Percentiles rank a stretch among this genome's conserved stretches.
Conservation (phyloP, 192 early-diverging fungal species). For the Mortierella alpina region DNA sequence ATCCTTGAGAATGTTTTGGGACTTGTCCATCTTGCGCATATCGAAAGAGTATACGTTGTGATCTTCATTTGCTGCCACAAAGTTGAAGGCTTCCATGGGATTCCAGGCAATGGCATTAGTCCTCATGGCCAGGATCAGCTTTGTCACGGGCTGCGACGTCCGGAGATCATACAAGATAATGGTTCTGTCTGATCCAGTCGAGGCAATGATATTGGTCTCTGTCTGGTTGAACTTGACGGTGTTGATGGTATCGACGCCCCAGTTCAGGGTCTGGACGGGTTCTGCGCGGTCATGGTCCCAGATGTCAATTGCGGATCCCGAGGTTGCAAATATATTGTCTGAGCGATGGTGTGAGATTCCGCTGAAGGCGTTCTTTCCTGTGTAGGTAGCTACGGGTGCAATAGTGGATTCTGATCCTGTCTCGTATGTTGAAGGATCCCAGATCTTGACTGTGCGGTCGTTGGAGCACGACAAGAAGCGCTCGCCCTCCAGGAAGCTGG, state of each 20-base stretch:
- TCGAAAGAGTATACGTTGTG: conserved; percentile 98
- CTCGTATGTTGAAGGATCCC: conserved; percentile 69
- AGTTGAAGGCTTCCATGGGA: conserved; percentile 98
- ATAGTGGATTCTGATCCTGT: conserved; percentile 18
- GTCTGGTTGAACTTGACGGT: conserved; percentile 98
- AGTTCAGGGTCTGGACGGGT: conserved; percentile 85
- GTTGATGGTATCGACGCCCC: conserved; percentile 96
- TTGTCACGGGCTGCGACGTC: conserved; percentile 86
- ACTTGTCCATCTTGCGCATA: conserved; percentile 93
- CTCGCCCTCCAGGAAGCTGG: conserved; percentile 70
- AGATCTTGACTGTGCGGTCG: conserved; percentile 96
- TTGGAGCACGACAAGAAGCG: conserved; percentile 91
- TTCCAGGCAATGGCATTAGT: conserved; percentile 99
- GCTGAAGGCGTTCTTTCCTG: conserved; percentile 82
- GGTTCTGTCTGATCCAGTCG: conserved; percentile 93
- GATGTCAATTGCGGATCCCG: conserved; percentile 86
- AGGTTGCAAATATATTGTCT: conserved; percentile 88
- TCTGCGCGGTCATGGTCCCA: conserved; percentile 93
- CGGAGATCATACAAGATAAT: conserved; percentile 95
- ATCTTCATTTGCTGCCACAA: conserved; percentile 96
- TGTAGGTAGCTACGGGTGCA: conserved; percentile 78
- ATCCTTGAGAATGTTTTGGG: conserved; percentile 91
- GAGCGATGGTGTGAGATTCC: conserved; percentile 92
- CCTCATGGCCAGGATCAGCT: conserved; percentile 85
- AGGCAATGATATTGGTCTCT: conserved; percentile 92